Conservation (phyloP, 257 asterid genomes). For the Marsdenia floribunda region DNA sequence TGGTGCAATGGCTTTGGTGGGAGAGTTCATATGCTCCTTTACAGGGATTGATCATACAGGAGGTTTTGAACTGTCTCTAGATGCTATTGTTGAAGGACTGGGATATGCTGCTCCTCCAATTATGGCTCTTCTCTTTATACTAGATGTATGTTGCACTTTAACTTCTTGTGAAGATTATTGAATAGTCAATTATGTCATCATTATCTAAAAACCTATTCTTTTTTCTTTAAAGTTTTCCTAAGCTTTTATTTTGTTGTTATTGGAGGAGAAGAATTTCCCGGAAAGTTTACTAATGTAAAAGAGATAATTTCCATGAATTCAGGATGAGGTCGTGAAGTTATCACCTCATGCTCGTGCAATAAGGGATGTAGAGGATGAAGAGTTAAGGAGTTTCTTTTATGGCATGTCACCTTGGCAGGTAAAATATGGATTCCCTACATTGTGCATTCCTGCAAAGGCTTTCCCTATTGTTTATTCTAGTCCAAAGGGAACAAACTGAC, state of each 20-base stretch:
- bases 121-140: conserved; percentile 87
- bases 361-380: conserved; percentile 94
- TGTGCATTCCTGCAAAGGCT: not conserved
- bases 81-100: conserved; percentile 80
- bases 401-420: conserved; percentile 99
- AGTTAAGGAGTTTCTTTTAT: conserved; percentile 70
- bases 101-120: conserved; percentile 98
- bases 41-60: conserved; percentile 81
- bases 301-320: conserved; percentile 5
- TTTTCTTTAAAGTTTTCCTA: not conserved
- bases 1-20: conserved; percentile 90
- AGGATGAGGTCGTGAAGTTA: conserved; percentile 93
- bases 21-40: conserved; percentile 84
- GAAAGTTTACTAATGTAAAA: not conserved
- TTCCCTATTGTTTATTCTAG: not conserved
- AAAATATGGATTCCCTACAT: conserved; percentile 7
- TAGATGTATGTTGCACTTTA: conserved; percentile 53
- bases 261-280: not conserved
- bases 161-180: not conserved
- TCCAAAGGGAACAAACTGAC: not conserved
- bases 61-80: conserved; percentile 68
- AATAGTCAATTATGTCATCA: not conserved
- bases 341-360: conserved; percentile 99
- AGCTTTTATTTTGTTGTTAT: not conserved
- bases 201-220: too few species aligned